These are phyloP conservation scores for Nyssa sinensis DNA, from an alignment of 148 eudicot species.

Conservation along the genomic window DNA sequence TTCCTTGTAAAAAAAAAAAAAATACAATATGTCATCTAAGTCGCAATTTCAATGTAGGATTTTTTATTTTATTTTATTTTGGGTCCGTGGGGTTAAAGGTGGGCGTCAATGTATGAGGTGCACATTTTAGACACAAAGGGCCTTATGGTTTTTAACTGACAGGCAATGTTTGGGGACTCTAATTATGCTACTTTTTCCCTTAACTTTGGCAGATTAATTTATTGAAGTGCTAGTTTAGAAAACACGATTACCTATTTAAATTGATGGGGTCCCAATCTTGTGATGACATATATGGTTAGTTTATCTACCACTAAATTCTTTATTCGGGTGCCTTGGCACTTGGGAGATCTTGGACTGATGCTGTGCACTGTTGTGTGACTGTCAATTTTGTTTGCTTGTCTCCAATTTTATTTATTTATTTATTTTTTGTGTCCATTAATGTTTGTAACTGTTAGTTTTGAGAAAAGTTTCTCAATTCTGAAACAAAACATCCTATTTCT, in stretches of 20 bases:
- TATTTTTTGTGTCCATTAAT: background rate
- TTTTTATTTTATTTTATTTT: too few relatives aligned
- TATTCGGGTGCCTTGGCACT: too few relatives aligned
- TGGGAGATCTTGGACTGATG: too few relatives aligned
- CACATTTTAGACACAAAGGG: background rate
- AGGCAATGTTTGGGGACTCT: background rate
- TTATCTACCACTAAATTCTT: background rate
- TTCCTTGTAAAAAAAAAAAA: too few relatives aligned
- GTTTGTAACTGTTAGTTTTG: background rate
- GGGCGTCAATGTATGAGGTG: background rate
- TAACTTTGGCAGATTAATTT: background rate
- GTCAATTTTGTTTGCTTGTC: background rate
- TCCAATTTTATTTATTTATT: background rate
- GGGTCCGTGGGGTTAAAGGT: background rate
- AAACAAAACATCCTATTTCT: too few relatives aligned
- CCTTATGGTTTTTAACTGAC: constrained; percentile 3
- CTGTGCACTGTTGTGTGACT: too few relatives aligned
- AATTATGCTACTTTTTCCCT: background rate
- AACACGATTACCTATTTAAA: background rate
- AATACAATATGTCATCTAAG: too few relatives aligned
- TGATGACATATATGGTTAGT: background rate
- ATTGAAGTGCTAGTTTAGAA: background rate
- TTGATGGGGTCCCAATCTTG: background rate
- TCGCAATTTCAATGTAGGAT: too few relatives aligned
- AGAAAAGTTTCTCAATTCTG: background rate